Evolutionary conservation across 192 early-diverging fungal species (phyloP).

Genomic region (Coemansia sp.): DNA sequence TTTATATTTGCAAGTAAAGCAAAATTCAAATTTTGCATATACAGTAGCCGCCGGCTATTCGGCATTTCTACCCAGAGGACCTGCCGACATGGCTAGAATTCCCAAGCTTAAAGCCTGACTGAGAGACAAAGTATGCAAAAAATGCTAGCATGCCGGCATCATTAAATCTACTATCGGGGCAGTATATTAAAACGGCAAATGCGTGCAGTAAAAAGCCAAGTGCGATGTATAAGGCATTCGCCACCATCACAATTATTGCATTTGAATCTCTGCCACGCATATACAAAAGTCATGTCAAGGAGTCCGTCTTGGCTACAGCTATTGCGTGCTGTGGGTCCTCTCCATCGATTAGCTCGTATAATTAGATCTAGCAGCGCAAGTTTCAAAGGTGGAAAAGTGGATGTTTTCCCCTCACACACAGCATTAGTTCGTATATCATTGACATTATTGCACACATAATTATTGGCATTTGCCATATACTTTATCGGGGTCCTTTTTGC

Average conservation of each 20-base stretch:
- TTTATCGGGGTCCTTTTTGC: no score
- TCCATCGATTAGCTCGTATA: no score
- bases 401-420: no score
- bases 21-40: background rate
- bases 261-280: conserved; percentile 9
- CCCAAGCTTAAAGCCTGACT: background rate
- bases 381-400: no score
- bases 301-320: no score
- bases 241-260: conserved; percentile 6
- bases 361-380: no score
- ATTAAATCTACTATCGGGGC: background rate
- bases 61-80: background rate
- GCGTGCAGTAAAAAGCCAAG: background rate
- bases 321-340: no score
- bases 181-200: conserved; percentile 1
- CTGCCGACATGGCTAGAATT: background rate
- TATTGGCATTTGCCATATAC: no score
- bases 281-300: background rate
- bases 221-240: conserved; percentile 1
- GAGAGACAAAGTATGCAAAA: background rate
- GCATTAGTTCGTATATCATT: no score
- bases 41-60: background rate
- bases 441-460: no score
- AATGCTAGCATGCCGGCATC: background rate
- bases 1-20: conserved; percentile 6